Conservation (phyloP, 1,284 basidiomycete genomes). For the Flammula alnicola region DNA sequence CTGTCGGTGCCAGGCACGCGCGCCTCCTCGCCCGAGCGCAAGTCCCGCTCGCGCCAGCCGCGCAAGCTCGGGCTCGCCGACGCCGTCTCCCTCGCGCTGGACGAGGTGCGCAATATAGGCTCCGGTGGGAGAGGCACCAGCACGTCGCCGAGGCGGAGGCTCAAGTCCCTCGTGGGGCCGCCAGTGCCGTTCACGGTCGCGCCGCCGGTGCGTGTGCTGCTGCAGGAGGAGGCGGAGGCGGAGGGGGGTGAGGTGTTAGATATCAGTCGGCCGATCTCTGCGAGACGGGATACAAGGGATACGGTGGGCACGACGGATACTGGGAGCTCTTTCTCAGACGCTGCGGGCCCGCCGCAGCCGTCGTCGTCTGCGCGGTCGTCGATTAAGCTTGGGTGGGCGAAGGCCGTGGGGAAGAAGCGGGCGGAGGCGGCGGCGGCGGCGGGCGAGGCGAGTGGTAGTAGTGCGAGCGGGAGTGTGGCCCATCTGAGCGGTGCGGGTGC, state of each 20-base stretch:
- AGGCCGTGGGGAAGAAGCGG: constrained; percentile 15
- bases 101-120: constrained; percentile 14
- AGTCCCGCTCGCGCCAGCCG: constrained; percentile 25
- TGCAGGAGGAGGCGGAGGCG: constrained; percentile 6
- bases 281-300: constrained; percentile 11
- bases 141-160: constrained; percentile 12
- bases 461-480: constrained; percentile 4
- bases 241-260: constrained; percentile 22
- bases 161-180: no score
- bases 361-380: constrained; percentile 14
- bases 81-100: constrained; percentile 21
- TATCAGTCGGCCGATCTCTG: constrained; percentile 19
- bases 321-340: constrained; percentile 9
- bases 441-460: not conserved
- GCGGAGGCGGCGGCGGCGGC: constrained; percentile 4
- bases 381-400: constrained; percentile 15
- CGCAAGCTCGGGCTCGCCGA: constrained; percentile 18
- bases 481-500: constrained; percentile 13
- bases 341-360: not conserved
- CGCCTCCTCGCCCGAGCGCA: constrained; percentile 26
- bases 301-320: constrained; percentile 11
- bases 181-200: not conserved
- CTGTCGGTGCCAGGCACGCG: constrained; percentile 23
- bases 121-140: constrained; percentile 6
- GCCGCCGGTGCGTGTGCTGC: constrained; percentile 9